Evolutionary conservation across 1,284 basidiomycete species (phyloP).

Genomic region (Malassezia globosa): DNA sequence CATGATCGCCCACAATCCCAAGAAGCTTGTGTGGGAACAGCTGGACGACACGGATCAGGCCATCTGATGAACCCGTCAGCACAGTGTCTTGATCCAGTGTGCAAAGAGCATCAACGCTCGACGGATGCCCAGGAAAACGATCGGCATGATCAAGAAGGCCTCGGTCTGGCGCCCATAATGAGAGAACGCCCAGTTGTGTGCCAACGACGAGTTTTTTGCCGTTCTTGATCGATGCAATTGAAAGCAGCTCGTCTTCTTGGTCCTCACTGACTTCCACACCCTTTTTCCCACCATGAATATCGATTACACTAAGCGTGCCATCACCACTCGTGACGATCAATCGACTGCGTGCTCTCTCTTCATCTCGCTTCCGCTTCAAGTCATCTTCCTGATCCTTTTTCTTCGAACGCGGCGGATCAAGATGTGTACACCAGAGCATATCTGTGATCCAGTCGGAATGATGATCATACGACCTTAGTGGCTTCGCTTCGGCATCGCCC

Average conservation of each 20-base stretch:
- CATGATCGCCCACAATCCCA: constrained; percentile 80
- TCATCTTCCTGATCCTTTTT: constrained; percentile 13
- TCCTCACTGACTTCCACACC: constrained; percentile 70
- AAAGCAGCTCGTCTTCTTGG: constrained; percentile 87
- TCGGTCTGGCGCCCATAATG: constrained; percentile 71
- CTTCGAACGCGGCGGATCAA: constrained; percentile 20
- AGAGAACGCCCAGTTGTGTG: constrained; percentile 79
- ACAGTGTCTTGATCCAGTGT: constrained; percentile 58
- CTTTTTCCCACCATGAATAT: constrained; percentile 51
- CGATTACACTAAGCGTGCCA: constrained; percentile 78
- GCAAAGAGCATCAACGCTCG: constrained; percentile 57
- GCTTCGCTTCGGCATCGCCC: constrained; percentile 5
- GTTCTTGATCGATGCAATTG: constrained; percentile 68
- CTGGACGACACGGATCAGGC: constrained; percentile 76
- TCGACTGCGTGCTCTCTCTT: constrained; percentile 16
- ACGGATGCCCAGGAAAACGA: constrained; percentile 69
- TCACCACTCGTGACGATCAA: constrained; percentile 59
- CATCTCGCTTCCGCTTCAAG: constrained; percentile 18
- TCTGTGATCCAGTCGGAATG: constrained; percentile 94
- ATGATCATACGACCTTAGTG: constrained; percentile 62
- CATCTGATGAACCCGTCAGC: constrained; percentile 85
- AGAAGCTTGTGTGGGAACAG: constrained; percentile 78
- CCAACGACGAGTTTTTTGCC: constrained; percentile 73
- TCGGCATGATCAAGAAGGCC: constrained; percentile 90
- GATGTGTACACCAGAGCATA: constrained; percentile 57